Evolutionary conservation across 176 grass and related monocot genomes (phyloP).

Genomic region (Paspalum notatum): DNA sequence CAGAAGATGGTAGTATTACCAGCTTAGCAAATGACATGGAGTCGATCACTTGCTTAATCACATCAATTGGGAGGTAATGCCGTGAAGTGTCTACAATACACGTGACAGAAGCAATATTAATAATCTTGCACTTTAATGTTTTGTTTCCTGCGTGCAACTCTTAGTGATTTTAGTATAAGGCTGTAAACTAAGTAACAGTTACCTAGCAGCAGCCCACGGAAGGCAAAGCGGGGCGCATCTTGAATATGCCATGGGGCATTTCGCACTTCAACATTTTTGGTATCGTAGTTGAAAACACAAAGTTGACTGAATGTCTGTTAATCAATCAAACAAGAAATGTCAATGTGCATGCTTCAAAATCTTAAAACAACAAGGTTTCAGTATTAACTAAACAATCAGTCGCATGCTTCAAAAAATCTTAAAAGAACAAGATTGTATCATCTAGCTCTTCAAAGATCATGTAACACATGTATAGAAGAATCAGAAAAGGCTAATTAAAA

Average conservation of each 20-base stretch:
- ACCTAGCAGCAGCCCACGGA: slow-evolving; percentile 87
- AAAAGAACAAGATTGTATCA: neutral
- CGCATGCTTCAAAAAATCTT: neutral
- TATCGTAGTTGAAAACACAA: slow-evolving; percentile 84
- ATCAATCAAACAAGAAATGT: slow-evolving; percentile 21
- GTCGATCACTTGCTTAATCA: slow-evolving; percentile 92
- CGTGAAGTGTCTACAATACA: slow-evolving; percentile 81
- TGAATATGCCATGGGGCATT: slow-evolving; percentile 88
- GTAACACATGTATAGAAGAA: slow-evolving; percentile 6
- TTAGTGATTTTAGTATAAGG: neutral
- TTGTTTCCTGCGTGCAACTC: neutral
- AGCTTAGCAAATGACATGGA: slow-evolving; percentile 98
- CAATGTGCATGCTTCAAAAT: neutral
- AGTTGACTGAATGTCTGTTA: slow-evolving; percentile 93
- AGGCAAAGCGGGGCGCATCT: slow-evolving; percentile 89
- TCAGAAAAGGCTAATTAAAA: neutral
- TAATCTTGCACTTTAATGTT: slow-evolving; percentile 8
- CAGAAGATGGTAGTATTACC: slow-evolving; percentile 54
- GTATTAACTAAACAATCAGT: neutral
- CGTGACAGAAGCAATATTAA: slow-evolving; percentile 18
- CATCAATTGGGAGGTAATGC: slow-evolving; percentile 81
- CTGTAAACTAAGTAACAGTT: neutral
- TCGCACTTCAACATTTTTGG: slow-evolving; percentile 81
- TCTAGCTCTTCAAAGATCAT: slow-evolving; percentile 2
- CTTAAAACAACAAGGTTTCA: neutral